These are phyloP conservation scores for Penicillium coprophilum DNA, from an alignment of 495 filamentous ascomycete species.

Conservation along the genomic window DNA sequence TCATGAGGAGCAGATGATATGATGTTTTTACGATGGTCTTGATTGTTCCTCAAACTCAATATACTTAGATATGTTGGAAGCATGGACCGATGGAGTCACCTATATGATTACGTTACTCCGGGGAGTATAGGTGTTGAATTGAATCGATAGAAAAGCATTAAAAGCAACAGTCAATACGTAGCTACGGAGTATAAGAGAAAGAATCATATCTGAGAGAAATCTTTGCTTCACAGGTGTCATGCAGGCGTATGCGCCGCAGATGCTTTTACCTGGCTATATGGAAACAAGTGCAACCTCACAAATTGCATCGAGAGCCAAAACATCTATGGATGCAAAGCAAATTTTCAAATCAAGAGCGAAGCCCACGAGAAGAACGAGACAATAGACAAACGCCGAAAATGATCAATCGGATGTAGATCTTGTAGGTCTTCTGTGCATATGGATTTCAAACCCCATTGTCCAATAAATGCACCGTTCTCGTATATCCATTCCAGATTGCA, in stretches of 20 bases:
- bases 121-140: too few relatives aligned
- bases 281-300: background rate
- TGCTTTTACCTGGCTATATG: background rate
- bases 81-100: too few relatives aligned
- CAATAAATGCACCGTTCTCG: conserved; percentile 5
- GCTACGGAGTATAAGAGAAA: background rate
- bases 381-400: conserved; percentile 2
- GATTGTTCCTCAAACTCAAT: background rate
- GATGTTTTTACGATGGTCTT: background rate
- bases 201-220: background rate
- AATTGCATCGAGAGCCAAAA: background rate
- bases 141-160: too few relatives aligned
- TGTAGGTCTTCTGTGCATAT: background rate
- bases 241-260: background rate
- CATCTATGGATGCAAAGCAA: background rate
- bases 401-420: conserved; percentile 1
- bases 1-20: background rate
- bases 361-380: background rate
- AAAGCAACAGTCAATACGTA: background rate
- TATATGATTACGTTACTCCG: too few relatives aligned
- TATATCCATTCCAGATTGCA: conserved; percentile 6
- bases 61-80: too few relatives aligned
- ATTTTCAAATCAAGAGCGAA: background rate
- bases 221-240: background rate
- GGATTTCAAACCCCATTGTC: background rate